Base-by-base conservation (phyloP, 352 stramenopile species). In the Bremia lactucae region DNA sequence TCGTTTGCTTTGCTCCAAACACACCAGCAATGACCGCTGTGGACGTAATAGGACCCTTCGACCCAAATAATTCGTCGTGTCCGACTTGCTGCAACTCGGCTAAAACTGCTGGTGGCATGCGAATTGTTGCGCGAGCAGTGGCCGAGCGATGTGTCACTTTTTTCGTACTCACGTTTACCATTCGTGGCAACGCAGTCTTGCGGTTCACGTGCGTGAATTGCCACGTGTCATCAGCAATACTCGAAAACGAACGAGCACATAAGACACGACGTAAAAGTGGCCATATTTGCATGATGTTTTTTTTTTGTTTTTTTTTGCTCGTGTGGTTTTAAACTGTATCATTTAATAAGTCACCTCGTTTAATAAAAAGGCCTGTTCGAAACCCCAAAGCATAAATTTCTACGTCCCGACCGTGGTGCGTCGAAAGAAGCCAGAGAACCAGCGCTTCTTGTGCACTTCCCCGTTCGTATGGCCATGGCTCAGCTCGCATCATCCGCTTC, bases 131-230 rank as follows among this genome's bases (percentile, higher is more conserved):
- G 40, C 79, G 71, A 7, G 92, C 92, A 1, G 68, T 81, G 4
- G 92, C 90, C 0, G 72, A 82, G 40, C 92, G 70, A 15, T 59
- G 59, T 15, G 90, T 96, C 0, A 88, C 57, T 35, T 41, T 28
- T 62, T 97, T 98, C 31, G 57, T 22, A 4, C 80, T 80, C 0
- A 97, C 84, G 55, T 97, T 76, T 4, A 97, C 90, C 92, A 97
- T 97, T 10, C 59, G 63, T 1, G 76, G 76, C 3, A 43, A 53
- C 9, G 37, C 49, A 15, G 68, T 62, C 9, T 85, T 65, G 6
- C 24, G 29, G 10, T 47, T 73, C 18, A 88, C 36, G 31, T 88
- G 75, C 9, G 72, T 68, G 34, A 88, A 72, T 22, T 70, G 62
- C 41, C 59, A 69, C 10, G 38, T 22, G 13, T 56, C 36, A 22